A percentile compares a stretch with the other conserved stretches of the same genome.
phyloP scores from a whole-genome alignment of 1,139 yeast genomes.

The Petasospora fabianii region DNA sequence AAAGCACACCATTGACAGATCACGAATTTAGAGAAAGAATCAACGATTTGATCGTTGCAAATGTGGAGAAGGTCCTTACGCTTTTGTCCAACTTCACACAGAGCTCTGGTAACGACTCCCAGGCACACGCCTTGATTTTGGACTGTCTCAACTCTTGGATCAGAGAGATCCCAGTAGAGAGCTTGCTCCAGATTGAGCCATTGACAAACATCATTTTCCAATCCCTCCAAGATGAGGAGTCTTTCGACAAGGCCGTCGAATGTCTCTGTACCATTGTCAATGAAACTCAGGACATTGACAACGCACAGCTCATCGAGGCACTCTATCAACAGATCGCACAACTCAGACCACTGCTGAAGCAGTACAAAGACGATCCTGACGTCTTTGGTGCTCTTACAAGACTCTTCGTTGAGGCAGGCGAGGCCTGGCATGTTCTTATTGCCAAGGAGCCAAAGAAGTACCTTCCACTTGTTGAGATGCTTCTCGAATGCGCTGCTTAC shows the following conservation, averaged over 20 bases:
- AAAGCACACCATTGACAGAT: conserved; percentile 74
- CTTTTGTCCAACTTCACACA: conserved; percentile 53
- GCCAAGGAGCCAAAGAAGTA: conserved; percentile 72
- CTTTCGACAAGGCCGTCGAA: conserved; percentile 85
- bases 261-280: conserved; percentile 74
- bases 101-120: conserved; percentile 28
- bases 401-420: conserved; percentile 89
- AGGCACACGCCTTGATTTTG: conserved; percentile 43
- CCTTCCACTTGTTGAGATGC: conserved; percentile 69
- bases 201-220: conserved; percentile 66
- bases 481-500: conserved; percentile 58
- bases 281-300: conserved; percentile 76
- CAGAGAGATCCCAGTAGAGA: conserved; percentile 71
- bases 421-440: conserved; percentile 87
- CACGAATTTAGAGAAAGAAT: conserved; percentile 72
- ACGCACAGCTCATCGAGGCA: conserved; percentile 57
- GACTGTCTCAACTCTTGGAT: conserved; percentile 89
- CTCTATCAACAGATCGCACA: conserved; percentile 65
- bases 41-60: conserved; percentile 55
- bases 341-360: conserved; percentile 48
- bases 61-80: conserved; percentile 65
- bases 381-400: conserved; percentile 69
- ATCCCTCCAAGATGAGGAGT: conserved; percentile 59
- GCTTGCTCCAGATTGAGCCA: conserved; percentile 56
- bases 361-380: conserved; percentile 60